Percentiles rank a stretch among this genome's conserved stretches.
These are phyloP conservation scores for Phytophthora pinifolia DNA, from an alignment of 352 stramenopile genomes.

Conservation along the genomic window DNA sequence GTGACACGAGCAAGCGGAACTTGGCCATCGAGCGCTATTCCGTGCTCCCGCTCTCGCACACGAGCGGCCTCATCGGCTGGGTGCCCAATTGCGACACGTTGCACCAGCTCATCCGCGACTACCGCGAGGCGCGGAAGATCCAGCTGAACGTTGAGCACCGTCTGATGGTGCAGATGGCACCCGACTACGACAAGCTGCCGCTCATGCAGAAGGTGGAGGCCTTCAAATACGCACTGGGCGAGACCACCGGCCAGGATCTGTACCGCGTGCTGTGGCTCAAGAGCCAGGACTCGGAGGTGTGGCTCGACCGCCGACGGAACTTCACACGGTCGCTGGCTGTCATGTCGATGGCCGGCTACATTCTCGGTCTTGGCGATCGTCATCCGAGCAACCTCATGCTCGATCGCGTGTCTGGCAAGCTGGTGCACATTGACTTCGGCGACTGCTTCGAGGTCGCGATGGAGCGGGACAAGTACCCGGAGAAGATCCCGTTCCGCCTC, in stretches of 20 bases:
- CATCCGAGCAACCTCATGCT: slow-evolving; percentile 99
- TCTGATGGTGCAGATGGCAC: slow-evolving; percentile 96
- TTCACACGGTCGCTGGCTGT: slow-evolving; percentile 99
- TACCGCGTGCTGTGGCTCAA: slow-evolving; percentile 99
- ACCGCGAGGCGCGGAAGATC: slow-evolving; percentile 93
- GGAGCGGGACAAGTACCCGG: slow-evolving; percentile 99
- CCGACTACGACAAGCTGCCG: slow-evolving; percentile 98
- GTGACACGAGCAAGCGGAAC: slow-evolving; percentile 97
- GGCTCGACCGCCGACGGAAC: slow-evolving; percentile 98
- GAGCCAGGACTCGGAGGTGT: slow-evolving; percentile 98
- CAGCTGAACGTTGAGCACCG: slow-evolving; percentile 96
- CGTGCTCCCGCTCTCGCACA: slow-evolving; percentile 98
- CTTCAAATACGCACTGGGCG: slow-evolving; percentile 93
- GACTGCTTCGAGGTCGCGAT: slow-evolving; percentile 99
- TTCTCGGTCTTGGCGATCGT: slow-evolving; percentile 99
- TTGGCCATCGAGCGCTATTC: slow-evolving; percentile 98
- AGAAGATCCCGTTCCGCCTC: slow-evolving; percentile 99
- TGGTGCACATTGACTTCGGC: slow-evolving; percentile 99
- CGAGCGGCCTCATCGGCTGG: slow-evolving; percentile 98
- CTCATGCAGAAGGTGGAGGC: slow-evolving; percentile 99
- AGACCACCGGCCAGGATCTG: slow-evolving; percentile 97
- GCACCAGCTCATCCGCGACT: slow-evolving; percentile 98
- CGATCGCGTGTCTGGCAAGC: slow-evolving; percentile 97
- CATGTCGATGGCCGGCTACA: slow-evolving; percentile 99
- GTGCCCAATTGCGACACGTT: slow-evolving; percentile 99